Conservation (phyloP, 345 rosid species). For the Gossypium australe region DNA sequence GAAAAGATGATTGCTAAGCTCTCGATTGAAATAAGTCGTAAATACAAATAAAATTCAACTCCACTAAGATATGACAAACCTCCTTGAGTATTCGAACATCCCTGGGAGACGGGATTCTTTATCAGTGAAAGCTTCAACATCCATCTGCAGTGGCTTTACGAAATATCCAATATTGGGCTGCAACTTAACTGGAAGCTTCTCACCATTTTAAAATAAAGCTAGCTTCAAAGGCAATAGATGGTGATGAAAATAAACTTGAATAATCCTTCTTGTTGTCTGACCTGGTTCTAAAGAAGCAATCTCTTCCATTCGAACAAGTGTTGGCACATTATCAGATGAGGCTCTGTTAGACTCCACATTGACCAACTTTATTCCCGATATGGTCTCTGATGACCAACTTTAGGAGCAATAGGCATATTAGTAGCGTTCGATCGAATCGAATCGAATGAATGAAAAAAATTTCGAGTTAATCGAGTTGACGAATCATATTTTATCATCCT, state of each 20-base stretch:
- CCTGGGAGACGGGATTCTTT: slow-evolving; percentile 74
- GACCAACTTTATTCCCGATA: slow-evolving; percentile 46
- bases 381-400: slow-evolving; percentile 60
- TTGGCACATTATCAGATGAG: neutral
- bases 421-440: no score
- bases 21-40: neutral
- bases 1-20: neutral
- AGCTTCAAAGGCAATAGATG: slow-evolving; percentile 83
- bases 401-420: no score
- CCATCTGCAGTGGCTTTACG: slow-evolving; percentile 72
- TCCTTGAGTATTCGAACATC: slow-evolving; percentile 80
- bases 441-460: no score
- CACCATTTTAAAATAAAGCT: slow-evolving; percentile 42
- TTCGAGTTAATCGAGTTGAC: no score
- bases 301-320: slow-evolving; percentile 3
- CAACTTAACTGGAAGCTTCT: slow-evolving; percentile 68
- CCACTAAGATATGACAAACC: slow-evolving; percentile 37
- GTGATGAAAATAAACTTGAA: slow-evolving; percentile 84
- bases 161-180: slow-evolving; percentile 94
- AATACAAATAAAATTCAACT: neutral
- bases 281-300: neutral
- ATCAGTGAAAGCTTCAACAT: slow-evolving; percentile 46
- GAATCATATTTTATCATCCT: no score
- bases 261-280: slow-evolving; percentile 27
- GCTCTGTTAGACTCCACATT: slow-evolving; percentile 53